Evolutionary conservation across 2,329 filamentous ascomycete species (phyloP), one percentile per base, ranked within the genome.

Genomic region (Sphaerulina vaccinii): DNA sequence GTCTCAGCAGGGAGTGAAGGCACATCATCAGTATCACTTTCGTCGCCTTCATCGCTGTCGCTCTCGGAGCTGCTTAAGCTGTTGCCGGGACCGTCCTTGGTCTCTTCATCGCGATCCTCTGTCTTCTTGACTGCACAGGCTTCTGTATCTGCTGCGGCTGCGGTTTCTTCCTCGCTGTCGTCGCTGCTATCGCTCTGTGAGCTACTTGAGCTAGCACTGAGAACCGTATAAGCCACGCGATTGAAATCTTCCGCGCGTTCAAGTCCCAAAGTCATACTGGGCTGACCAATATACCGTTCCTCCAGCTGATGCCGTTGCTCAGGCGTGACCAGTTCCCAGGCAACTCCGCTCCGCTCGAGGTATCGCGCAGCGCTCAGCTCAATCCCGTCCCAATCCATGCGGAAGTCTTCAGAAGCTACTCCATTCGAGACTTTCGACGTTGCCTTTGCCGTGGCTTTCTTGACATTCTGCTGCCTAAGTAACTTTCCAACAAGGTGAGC

Each of bases 281-380:
- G 21, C 6, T 15, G 29, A 22, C 46, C 46, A 24, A 49, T 32
- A 3, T 49, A 49, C 3, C n/a, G 36, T 10, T 41, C 46, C 37
- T 49, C 46, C 24, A 49, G 29, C 18, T 33, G 22, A 15, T 13
- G 4, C 13, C 38, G 46, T 24, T 49, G 46, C 18, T 49, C 37
- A 22, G 8, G 15, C 8, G 36, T 35, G 16, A 49, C 21, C 16
- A 19, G 24, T 11, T 29, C n/a, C 46, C 46, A 49, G 10, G 11
- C 10, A 22, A 49, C 37, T n/a, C 41, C 46, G 4, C 41, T 19
- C 2, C 23, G 15, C 9, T 10, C 16, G 23, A 49, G 46, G 10
- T 10, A 40, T 18, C 21, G 15, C 2, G 22, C 29, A 49, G 46
- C 46, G 9, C 24, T 32, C n/a, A 16, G 46, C 11, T 49, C 38